These are phyloP conservation scores for Rhododendron henanense DNA, from an alignment of 148 eudicot genomes.

Conservation along the genomic window DNA sequence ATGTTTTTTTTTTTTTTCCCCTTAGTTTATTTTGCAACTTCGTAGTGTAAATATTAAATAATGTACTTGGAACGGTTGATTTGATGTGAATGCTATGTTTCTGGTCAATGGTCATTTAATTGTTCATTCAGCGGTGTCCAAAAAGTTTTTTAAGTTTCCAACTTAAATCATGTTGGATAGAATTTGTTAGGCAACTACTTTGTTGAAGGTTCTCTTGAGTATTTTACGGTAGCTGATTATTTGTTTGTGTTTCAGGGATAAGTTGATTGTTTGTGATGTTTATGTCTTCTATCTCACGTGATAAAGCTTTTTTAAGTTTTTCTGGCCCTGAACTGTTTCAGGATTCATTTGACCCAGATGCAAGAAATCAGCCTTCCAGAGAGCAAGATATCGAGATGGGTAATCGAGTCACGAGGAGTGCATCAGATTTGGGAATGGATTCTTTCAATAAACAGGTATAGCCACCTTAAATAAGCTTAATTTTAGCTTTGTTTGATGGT, in stretches of 20 bases:
- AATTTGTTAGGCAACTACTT: neutral
- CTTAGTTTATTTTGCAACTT: neutral
- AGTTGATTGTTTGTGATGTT: neutral
- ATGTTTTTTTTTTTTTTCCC: neutral
- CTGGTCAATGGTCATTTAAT: neutral
- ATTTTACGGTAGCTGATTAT: neutral
- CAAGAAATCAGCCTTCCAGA: conserved; percentile 22
- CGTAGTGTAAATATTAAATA: neutral
- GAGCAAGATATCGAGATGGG: conserved; percentile 53
- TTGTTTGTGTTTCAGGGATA: neutral
- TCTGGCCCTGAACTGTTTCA: conserved; percentile 15
- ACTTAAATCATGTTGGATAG: neutral
- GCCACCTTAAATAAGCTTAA: neutral
- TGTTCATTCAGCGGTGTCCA: neutral
- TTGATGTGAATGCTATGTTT: neutral
- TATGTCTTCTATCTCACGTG: neutral
- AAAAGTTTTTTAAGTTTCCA: neutral
- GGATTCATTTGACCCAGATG: conserved; percentile 46
- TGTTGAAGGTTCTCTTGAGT: neutral
- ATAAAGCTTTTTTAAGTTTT: neutral
- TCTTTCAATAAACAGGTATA: conserved; percentile 47
- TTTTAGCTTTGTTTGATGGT: neutral
- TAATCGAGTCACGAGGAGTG: conserved; percentile 33
- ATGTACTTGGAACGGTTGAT: neutral
- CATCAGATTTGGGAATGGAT: conserved; percentile 49